Evolutionary conservation across 2,329 filamentous ascomycete species (phyloP), one percentile per base, ranked within the genome.

Genomic region (Oidium heveae): DNA sequence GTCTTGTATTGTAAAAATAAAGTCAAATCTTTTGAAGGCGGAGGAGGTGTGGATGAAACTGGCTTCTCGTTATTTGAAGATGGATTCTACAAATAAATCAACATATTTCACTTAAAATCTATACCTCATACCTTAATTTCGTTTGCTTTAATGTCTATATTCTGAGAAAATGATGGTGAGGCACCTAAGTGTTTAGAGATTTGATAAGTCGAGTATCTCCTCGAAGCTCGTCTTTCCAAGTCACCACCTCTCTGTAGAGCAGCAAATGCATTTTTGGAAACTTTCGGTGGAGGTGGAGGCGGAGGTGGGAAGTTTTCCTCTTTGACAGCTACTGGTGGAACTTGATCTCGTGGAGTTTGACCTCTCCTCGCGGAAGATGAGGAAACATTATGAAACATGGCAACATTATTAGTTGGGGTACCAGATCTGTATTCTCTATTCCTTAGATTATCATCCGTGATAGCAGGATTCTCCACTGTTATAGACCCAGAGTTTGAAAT

Each of bases 1-100:
- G 84, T 91, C 66, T 93, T 94, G 70, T 96, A 95, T 68, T 96
- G 89, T 57, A 96, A 68, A 66, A 96, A 98, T 41, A 98, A 71
- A 0, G 89, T 96, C 53, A 98, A 73, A 61, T 95, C 87, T 65
- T 94, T 94, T 9, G 80, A 82, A 7, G 80, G 69, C 8, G 36
- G 16, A 39, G 36, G 16, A 39, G 36, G 16, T 39, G 36, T 39
- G 16, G 36, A 39, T 39, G 36, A 39, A n/a, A 39, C 4, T 39
- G 3, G 3, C 9, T n/a, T n/a, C 4, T 13, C 16, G 36, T 39
- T 39, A 4, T 39, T 39, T 39, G 24, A 28, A 6, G 24, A 28
- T 28, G 24, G 24, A 28, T 28, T 28, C 24, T 28, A 28, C 3
- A 28, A 28, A 28, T 28, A 28, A 28, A 6, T 28, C 24, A 28